A percentile compares a stretch with the other conserved stretches of the same genome.
These are phyloP conservation scores for Albugo candida DNA, from an alignment of 352 stramenopile species.

Conservation along the genomic window DNA sequence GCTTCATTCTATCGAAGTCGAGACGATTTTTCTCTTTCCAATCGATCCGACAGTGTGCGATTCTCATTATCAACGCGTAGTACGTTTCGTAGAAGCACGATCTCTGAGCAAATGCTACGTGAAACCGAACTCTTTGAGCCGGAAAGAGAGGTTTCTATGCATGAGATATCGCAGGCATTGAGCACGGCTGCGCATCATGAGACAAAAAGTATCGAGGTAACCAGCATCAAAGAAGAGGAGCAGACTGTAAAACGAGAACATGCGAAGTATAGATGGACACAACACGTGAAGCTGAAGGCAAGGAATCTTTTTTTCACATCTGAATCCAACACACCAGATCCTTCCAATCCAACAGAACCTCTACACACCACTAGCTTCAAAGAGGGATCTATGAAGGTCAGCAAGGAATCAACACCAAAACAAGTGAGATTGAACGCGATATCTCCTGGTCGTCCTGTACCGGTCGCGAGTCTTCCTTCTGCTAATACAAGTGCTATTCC, in stretches of 20 bases:
- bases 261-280: conserved; percentile 64
- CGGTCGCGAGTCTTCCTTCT: too few species aligned
- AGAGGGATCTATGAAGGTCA: too few species aligned
- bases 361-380: too few species aligned
- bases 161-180: conserved; percentile 57
- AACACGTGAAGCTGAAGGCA: conserved; percentile 73
- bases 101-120: conserved; percentile 70
- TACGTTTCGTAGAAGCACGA: conserved; percentile 57
- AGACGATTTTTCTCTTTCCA: conserved; percentile 25
- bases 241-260: conserved; percentile 67
- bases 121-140: conserved; percentile 71
- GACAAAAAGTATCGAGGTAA: conserved; percentile 50
- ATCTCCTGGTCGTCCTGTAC: too few species aligned
- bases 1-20: conserved; percentile 52
- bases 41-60: conserved; percentile 19
- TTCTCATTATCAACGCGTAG: conserved; percentile 60
- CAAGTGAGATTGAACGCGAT: too few species aligned
- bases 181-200: conserved; percentile 22
- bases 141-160: conserved; percentile 47
- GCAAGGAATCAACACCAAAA: too few species aligned
- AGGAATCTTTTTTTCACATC: conserved; percentile 32
- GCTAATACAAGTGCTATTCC: too few species aligned
- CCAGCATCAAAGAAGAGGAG: conserved; percentile 73
- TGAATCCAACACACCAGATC: too few species aligned
- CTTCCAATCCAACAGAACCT: not conserved